These are phyloP conservation scores for Colletotrichum graminicola DNA, from an alignment of 2,329 filamentous ascomycete genomes.

Conservation along the genomic window DNA sequence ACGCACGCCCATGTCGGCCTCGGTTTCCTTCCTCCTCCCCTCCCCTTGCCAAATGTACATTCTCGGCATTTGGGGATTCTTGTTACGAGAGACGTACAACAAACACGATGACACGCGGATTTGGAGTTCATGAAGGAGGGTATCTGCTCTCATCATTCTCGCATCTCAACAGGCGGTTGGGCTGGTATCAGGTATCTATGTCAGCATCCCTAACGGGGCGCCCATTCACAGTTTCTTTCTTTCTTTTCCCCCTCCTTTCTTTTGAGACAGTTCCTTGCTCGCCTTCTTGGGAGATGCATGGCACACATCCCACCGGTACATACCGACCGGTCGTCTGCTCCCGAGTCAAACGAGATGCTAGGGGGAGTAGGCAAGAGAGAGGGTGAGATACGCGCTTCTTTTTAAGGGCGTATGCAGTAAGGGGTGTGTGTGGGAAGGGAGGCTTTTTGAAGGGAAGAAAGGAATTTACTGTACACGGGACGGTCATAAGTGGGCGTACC, in stretches of 20 bases:
- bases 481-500: conserved; percentile 35
- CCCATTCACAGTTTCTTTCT: conserved; percentile 32
- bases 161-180: conserved; percentile 36
- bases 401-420: not conserved
- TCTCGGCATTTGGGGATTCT: conserved; percentile 31
- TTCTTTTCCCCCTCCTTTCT: conserved; percentile 33
- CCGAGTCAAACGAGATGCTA: not conserved
- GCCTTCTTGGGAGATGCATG: not conserved
- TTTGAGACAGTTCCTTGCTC: conserved; percentile 11
- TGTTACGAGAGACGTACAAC: conserved; percentile 17
- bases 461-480: not conserved
- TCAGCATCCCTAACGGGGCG: conserved; percentile 34
- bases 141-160: conserved; percentile 37
- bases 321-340: not conserved
- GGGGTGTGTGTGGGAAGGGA: conserved; percentile 6
- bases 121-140: conserved; percentile 35
- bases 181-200: conserved; percentile 39
- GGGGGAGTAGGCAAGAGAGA: not conserved
- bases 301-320: not conserved
- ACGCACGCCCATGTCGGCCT: conserved; percentile 15
- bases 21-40: conserved; percentile 1
- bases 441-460: not conserved
- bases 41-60: conserved; percentile 24
- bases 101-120: conserved; percentile 37
- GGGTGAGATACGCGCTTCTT: not conserved